Base-by-base conservation (phyloP, 1,284 basidiomycete genomes). In the Mycosarcoma mackinlayi region DNA sequence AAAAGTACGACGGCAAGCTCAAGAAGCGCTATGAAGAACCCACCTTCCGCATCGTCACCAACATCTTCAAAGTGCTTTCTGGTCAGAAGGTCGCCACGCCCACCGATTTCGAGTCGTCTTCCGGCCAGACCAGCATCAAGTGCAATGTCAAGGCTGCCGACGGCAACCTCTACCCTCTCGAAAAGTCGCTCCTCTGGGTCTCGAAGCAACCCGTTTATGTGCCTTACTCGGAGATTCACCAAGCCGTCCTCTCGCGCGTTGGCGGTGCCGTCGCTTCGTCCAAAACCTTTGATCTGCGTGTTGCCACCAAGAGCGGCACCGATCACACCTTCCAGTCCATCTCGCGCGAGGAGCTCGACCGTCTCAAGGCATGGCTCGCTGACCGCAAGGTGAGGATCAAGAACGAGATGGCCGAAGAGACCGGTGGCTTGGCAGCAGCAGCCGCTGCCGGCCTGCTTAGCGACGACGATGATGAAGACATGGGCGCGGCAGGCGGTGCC, bases 161-260 rank as follows among this genome's bases (percentile, higher is more conserved):
- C 83, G 96, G 96, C 67, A 93, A 97, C 83, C 88, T 99, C 24
- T 98, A 97, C 87, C 89, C 98, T 85, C 89, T 99, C 66, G 96
- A 98, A 83, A 97, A 97, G 88, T 93, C 92, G 82, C 87, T 99
- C 47, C 92, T 99, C 84, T 99, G 98, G 86, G 94, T 98, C 54
- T 94, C 94, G 60, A 98, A 98, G 84, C 91, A 94, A 78, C 94
- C 96, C 1, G 90, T 91, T 34, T 90, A 97, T 77, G 88, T 98
- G 76, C 92, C 96, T 73, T 90, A 96, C 72, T 88, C 89, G 56
- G 93, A 98, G 78, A 91, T 98, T 59, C 90, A 94, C 76, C 91
- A 92, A 84, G 91, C 93, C 63, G 87, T 93, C 48, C 97, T 98
- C 86, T 94, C 94, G 11, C 91, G 88, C 62, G 92, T 98, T 13